Percentiles rank a stretch among this genome's conserved stretches.
Evolutionary conservation across 2,329 filamentous ascomycete species (phyloP).

Genomic region (Sporothrix pallida): DNA sequence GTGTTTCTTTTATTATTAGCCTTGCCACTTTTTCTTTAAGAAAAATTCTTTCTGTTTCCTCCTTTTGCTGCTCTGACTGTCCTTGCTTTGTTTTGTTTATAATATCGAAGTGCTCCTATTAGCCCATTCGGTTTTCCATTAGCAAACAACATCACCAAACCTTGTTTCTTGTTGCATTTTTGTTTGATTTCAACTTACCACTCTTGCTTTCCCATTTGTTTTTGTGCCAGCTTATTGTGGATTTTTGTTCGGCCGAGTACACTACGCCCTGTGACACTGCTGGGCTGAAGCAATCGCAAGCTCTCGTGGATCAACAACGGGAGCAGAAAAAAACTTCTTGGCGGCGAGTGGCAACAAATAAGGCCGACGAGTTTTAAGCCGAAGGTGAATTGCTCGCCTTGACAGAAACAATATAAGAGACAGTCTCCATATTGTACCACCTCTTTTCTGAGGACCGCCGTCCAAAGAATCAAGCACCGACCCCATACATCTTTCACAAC

Average conservation of each 20-base stretch:
- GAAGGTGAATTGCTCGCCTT: not conserved
- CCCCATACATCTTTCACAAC: not conserved
- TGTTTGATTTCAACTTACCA: not conserved
- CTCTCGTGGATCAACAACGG: not conserved
- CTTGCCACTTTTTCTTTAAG: not conserved
- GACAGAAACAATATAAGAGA: not conserved
- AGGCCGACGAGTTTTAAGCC: conserved; percentile 16
- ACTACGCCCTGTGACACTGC: not conserved
- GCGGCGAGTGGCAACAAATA: conserved; percentile 19
- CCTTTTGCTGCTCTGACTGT: not conserved
- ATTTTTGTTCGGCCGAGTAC: conserved; percentile 15
- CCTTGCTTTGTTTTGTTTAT: conserved; percentile 25
- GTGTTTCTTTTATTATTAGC: not conserved
- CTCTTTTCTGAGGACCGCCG: conserved; percentile 1
- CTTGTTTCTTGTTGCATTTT: not conserved
- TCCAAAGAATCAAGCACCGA: not conserved
- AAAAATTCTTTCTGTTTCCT: not conserved
- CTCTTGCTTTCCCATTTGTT: not conserved
- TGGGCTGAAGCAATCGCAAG: conserved; percentile 19
- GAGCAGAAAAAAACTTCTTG: not conserved
- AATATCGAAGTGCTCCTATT: not conserved
- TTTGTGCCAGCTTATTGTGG: not conserved
- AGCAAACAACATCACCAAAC: conserved; percentile 14
- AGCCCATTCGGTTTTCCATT: conserved; percentile 16
- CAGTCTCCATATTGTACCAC: not conserved